Evolutionary conservation across 768 basidiomycete genomes (phyloP).

Genomic region (Albatrellus ellisii): DNA sequence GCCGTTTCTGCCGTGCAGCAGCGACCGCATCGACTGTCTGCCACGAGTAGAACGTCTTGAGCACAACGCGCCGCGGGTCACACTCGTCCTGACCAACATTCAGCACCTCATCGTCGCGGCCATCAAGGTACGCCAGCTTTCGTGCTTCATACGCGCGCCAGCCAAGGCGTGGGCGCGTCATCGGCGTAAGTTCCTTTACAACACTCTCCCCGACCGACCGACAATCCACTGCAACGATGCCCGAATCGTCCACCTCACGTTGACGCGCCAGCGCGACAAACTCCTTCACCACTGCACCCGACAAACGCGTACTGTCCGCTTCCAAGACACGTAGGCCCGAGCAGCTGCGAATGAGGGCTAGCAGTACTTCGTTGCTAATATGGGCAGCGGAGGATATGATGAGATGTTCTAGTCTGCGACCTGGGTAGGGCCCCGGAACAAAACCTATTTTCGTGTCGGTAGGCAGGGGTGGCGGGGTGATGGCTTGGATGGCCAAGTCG

Average conservation of each 20-base stretch:
- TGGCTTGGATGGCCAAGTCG: conserved; percentile 50
- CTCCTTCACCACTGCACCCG: conserved; percentile 43
- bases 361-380: conserved; percentile 51
- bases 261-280: conserved; percentile 46
- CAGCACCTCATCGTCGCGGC: conserved; percentile 50
- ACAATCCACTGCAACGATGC: conserved; percentile 65
- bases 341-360: conserved; percentile 52
- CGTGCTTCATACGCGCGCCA: conserved; percentile 67
- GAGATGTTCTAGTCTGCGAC: conserved; percentile 61
- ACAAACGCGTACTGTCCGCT: conserved; percentile 68
- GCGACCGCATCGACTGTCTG: conserved; percentile 74
- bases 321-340: conserved; percentile 52
- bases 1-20: conserved; percentile 50
- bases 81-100: conserved; percentile 73
- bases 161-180: conserved; percentile 57
- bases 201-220: conserved; percentile 48
- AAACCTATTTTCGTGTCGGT: conserved; percentile 11
- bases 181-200: conserved; percentile 44
- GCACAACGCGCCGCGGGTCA: conserved; percentile 53
- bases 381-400: conserved; percentile 53
- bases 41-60: conserved; percentile 82
- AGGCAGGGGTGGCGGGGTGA: conserved; percentile 35
- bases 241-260: conserved; percentile 36
- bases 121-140: conserved; percentile 59
- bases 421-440: conserved; percentile 19